Conservation (phyloP, 78 protist species). For the Chrysochromulina parva region DNA sequence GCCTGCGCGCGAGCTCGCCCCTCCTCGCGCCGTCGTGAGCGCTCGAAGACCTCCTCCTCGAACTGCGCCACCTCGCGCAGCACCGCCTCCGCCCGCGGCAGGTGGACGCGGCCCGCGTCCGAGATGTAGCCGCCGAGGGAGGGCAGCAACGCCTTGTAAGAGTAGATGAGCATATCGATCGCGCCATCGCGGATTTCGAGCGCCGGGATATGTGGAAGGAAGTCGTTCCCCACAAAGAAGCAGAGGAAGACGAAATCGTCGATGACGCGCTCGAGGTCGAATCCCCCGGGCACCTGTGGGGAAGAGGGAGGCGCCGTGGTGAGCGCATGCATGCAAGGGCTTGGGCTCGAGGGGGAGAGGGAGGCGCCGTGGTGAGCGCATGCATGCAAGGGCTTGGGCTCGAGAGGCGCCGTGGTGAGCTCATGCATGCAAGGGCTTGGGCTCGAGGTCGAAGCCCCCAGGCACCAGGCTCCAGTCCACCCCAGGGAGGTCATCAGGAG, state of each 20-base stretch:
- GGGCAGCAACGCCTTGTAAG: constrained; percentile 67
- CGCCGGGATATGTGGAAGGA: constrained; percentile 97
- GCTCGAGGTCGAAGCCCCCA: too few species aligned
- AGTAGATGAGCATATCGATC: constrained; percentile 70
- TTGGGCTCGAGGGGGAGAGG: not conserved
- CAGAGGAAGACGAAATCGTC: constrained; percentile 97
- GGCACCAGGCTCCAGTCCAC: too few species aligned
- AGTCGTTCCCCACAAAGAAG: constrained; percentile 98
- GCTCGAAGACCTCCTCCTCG: not conserved
- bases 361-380: too few species aligned
- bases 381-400: too few species aligned
- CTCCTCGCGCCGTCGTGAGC: not conserved
- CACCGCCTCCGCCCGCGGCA: constrained; percentile 41
- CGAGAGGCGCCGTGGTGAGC: too few species aligned
- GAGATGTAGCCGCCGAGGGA: constrained; percentile 84
- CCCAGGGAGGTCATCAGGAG: too few species aligned
- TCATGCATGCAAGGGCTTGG: too few species aligned
- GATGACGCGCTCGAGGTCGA: constrained; percentile 88
- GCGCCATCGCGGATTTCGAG: constrained; percentile 93
- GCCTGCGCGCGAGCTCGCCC: not conserved
- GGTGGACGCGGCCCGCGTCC: constrained; percentile 65
- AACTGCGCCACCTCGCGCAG: not conserved
- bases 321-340: too few species aligned
- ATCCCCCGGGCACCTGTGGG: not conserved
- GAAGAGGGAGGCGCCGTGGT: not conserved